Conservation (phyloP, 768 basidiomycete genomes). For the Rhizopogon rudus region DNA sequence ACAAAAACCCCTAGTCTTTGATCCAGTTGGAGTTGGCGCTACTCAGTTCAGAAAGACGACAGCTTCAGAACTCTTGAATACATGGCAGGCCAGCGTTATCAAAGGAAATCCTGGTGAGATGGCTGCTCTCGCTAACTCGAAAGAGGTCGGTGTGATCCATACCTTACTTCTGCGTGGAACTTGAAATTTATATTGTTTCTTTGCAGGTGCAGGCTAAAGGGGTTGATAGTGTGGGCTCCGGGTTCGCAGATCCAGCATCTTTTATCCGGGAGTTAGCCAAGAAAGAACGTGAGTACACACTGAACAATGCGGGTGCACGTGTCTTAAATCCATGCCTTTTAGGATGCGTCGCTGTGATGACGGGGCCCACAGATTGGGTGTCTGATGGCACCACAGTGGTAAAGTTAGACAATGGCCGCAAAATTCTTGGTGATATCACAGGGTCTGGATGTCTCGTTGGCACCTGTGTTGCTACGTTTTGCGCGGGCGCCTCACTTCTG, state of each 20-base stretch:
- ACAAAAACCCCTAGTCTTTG: conserved; percentile 77
- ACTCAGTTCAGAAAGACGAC: conserved; percentile 61
- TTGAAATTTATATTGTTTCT: background rate
- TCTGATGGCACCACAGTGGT: conserved; percentile 74
- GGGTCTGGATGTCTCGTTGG: conserved; percentile 88
- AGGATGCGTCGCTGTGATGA: conserved; percentile 82
- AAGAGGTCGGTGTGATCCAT: conserved; percentile 46
- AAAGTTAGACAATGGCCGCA: conserved; percentile 70
- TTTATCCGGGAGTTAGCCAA: conserved; percentile 69
- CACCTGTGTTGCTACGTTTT: conserved; percentile 74
- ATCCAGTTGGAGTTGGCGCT: conserved; percentile 91
- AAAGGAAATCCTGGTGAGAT: conserved; percentile 94
- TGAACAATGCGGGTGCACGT: background rate
- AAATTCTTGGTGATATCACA: conserved; percentile 73
- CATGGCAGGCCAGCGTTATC: conserved; percentile 86
- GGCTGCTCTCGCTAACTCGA: conserved; percentile 67
- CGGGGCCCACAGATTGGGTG: conserved; percentile 77
- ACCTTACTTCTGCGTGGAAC: background rate
- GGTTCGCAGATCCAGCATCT: conserved; percentile 67
- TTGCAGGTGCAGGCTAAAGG: conserved; percentile 67
- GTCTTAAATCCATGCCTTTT: background rate
- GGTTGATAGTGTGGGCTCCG: conserved; percentile 78
- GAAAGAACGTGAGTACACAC: conserved; percentile 58
- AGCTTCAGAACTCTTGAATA: conserved; percentile 56
- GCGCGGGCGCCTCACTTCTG: conserved; percentile 57